These are phyloP conservation scores for Raddia guianensis DNA, from an alignment of 176 grass and related monocot species.

Conservation along the genomic window DNA sequence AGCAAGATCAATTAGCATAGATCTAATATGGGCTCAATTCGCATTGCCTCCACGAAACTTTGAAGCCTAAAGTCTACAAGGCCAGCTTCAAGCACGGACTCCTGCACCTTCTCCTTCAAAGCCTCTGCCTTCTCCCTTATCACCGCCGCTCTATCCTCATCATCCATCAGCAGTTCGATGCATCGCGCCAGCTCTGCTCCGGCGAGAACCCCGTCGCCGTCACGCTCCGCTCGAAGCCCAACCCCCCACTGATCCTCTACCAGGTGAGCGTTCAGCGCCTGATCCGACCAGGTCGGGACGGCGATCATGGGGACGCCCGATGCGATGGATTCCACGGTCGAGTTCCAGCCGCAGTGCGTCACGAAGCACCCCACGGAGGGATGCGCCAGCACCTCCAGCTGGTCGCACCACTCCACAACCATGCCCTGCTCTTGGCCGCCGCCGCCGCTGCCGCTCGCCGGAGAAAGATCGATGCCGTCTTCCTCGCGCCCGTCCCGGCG, in stretches of 20 bases:
- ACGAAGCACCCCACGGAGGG: constrained; percentile 63
- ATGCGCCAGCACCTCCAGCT: constrained; percentile 54
- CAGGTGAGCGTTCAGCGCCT: constrained; percentile 39
- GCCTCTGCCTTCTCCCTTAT: constrained; percentile 17
- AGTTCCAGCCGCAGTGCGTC: constrained; percentile 71
- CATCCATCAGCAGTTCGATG: constrained; percentile 51
- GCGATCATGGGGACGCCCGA: constrained; percentile 41
- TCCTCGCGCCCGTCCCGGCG: constrained; percentile 34
- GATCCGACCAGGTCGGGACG: constrained; percentile 41
- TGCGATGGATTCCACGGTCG: constrained; percentile 58
- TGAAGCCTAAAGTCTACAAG: constrained; percentile 26
- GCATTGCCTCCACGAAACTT: constrained; percentile 17
- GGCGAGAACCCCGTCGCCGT: constrained; percentile 26
- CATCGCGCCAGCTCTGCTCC: constrained; percentile 57
- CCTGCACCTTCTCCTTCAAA: constrained; percentile 28
- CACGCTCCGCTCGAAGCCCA: constrained; percentile 5
- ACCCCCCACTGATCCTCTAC: constrained; percentile 45
- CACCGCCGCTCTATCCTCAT: constrained; percentile 3
- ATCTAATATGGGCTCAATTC: no score
- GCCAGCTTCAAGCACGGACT: neutral
- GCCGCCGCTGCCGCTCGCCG: neutral
- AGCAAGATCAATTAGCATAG: no score
- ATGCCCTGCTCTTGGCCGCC: constrained; percentile 16
- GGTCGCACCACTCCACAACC: constrained; percentile 61
- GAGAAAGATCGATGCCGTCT: neutral